These are phyloP conservation scores for Candolleomyces aberdarensis DNA, from an alignment of 768 basidiomycete species.

Conservation along the genomic window DNA sequence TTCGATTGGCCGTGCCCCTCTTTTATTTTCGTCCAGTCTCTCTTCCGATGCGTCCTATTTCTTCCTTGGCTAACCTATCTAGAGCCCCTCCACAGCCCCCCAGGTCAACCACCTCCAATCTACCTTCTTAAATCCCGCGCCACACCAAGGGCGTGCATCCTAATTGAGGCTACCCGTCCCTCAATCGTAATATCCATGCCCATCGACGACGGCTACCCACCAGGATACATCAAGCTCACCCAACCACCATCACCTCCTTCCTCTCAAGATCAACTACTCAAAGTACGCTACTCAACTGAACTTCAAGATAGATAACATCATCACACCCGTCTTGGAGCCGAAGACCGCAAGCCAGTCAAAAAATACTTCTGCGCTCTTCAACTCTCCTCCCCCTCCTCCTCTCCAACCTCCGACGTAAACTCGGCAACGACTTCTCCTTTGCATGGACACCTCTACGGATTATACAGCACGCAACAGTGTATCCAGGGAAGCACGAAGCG, in stretches of 20 bases:
- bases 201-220: constrained; percentile 48
- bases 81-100: constrained; percentile 46
- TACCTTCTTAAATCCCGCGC: neutral
- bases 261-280: constrained; percentile 16
- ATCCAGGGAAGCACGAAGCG: constrained; percentile 24
- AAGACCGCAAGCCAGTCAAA: too few species aligned
- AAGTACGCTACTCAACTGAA: constrained; percentile 27
- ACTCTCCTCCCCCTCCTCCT: constrained; percentile 9
- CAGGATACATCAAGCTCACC: constrained; percentile 50
- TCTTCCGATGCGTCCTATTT: neutral
- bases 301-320: constrained; percentile 38
- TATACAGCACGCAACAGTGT: constrained; percentile 38
- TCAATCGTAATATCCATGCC: constrained; percentile 54
- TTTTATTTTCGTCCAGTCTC: neutral
- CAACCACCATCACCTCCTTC: too few species aligned
- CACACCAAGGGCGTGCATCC: constrained; percentile 40
- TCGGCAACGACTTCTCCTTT: too few species aligned
- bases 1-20: neutral
- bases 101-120: constrained; percentile 47
- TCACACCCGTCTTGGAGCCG: constrained; percentile 56
- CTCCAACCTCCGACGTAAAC: too few species aligned
- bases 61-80: neutral
- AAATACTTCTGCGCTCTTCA: constrained; percentile 50
- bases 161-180: constrained; percentile 65
- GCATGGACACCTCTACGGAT: constrained; percentile 32